These are phyloP conservation scores for Penicillium sp. DNA, from an alignment of 2,329 filamentous ascomycete genomes.

Conservation along the genomic window DNA sequence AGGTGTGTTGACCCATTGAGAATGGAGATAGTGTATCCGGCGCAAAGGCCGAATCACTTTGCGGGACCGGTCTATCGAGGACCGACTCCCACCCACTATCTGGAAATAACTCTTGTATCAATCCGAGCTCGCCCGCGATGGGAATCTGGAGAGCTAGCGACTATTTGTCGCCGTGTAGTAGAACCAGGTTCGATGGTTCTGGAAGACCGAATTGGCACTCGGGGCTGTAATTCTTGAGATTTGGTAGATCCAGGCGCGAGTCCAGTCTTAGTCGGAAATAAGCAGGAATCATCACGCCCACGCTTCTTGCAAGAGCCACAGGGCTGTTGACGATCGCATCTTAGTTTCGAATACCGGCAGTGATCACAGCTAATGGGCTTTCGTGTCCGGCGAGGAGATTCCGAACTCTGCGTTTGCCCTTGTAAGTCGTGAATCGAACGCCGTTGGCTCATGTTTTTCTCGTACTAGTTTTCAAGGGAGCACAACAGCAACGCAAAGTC, in stretches of 20 bases:
- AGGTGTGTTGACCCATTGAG: constrained; percentile 10
- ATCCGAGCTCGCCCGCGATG: background rate
- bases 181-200: background rate
- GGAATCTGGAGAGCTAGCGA: background rate
- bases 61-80: constrained; percentile 2
- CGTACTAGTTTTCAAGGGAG: background rate
- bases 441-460: background rate
- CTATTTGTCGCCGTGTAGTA: background rate
- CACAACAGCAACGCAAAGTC: background rate
- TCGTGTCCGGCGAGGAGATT: background rate
- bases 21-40: constrained; percentile 8
- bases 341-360: constrained; percentile 4
- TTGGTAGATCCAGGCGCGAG: background rate
- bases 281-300: background rate
- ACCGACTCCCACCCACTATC: constrained; percentile 1
- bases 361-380: constrained; percentile 3
- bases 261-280: background rate
- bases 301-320: constrained; percentile 5
- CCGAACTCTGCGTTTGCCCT: background rate
- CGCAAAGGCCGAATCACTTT: background rate
- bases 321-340: constrained; percentile 5
- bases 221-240: background rate
- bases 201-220: background rate
- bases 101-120: background rate
- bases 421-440: background rate